Evolutionary conservation across 352 stramenopile genomes (phyloP).

Genomic region (Thalassiosira sp.): DNA sequence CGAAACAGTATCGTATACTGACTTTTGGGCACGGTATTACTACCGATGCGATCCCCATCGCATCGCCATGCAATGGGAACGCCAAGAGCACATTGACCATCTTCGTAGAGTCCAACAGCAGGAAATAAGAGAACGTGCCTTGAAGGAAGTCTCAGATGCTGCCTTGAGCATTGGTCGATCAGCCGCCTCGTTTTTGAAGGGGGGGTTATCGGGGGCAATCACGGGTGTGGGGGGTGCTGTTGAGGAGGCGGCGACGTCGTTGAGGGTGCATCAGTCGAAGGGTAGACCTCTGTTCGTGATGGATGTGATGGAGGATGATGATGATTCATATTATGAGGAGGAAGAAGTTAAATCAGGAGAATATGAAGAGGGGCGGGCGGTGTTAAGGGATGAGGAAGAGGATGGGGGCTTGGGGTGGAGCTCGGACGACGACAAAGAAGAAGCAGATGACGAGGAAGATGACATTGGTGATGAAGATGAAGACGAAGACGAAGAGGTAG

Average conservation of each 20-base stretch:
- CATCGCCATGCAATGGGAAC: conserved; percentile 24
- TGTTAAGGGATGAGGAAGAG: conserved; percentile 5
- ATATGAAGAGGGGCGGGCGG: background rate
- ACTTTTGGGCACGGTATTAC: conserved; percentile 74
- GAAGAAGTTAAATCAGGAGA: background rate
- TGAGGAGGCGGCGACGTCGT: background rate
- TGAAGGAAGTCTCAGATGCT: background rate
- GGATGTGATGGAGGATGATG: conserved; percentile 24
- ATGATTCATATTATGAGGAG: conserved; percentile 32
- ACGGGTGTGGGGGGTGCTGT: conserved; percentile 1
- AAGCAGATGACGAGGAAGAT: no score
- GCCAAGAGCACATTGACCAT: background rate
- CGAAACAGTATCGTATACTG: conserved; percentile 44
- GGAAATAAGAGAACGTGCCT: background rate
- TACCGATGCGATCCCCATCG: conserved; percentile 47
- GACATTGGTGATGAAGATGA: background rate
- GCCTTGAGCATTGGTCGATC: background rate
- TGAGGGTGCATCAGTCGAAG: conserved; percentile 10
- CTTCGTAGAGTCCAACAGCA: background rate
- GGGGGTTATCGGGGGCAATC: background rate
- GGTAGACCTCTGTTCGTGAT: conserved; percentile 23
- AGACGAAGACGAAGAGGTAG: conserved; percentile 5
- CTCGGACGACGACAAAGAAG: no score
- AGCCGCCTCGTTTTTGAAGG: background rate
- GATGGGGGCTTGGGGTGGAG: background rate